These are phyloP conservation scores for Achlya hypogyna DNA, from an alignment of 352 stramenopile genomes.

Conservation along the genomic window DNA sequence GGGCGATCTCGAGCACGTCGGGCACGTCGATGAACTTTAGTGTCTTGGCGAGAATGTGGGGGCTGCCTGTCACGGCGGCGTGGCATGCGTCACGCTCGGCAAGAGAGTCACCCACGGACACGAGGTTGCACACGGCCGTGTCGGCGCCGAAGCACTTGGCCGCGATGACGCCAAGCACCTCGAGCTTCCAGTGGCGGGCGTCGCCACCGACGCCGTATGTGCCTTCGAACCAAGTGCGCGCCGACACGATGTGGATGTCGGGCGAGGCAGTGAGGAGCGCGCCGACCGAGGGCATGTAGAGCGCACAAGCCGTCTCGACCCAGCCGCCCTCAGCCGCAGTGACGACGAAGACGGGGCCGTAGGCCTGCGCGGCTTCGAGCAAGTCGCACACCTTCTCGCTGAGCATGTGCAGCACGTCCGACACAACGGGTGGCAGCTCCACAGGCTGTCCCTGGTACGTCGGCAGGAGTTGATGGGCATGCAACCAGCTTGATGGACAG, in stretches of 20 bases:
- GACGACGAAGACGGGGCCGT: conserved; percentile 78
- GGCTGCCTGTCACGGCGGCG: conserved; percentile 46
- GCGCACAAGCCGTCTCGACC: conserved; percentile 72
- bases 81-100: conserved; percentile 80
- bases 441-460: conserved; percentile 74
- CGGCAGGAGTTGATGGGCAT: conserved; percentile 66
- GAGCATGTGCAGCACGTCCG: background rate
- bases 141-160: conserved; percentile 59
- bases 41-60: conserved; percentile 62
- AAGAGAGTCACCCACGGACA: conserved; percentile 80
- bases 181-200: conserved; percentile 74
- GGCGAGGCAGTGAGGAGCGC: conserved; percentile 44
- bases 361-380: conserved; percentile 60
- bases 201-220: conserved; percentile 69
- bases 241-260: conserved; percentile 81
- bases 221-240: conserved; percentile 79
- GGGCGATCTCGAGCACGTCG: conserved; percentile 65
- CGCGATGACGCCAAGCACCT: conserved; percentile 81
- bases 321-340: conserved; percentile 73
- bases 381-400: conserved; percentile 21
- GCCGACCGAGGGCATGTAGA: conserved; percentile 64
- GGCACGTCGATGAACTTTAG: conserved; percentile 82
- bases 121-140: conserved; percentile 37
- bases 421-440: conserved; percentile 46
- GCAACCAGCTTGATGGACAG: conserved; percentile 77